Evolutionary conservation across 176 grass and related monocot species (phyloP).

Genomic region (Guadua angustifolia): DNA sequence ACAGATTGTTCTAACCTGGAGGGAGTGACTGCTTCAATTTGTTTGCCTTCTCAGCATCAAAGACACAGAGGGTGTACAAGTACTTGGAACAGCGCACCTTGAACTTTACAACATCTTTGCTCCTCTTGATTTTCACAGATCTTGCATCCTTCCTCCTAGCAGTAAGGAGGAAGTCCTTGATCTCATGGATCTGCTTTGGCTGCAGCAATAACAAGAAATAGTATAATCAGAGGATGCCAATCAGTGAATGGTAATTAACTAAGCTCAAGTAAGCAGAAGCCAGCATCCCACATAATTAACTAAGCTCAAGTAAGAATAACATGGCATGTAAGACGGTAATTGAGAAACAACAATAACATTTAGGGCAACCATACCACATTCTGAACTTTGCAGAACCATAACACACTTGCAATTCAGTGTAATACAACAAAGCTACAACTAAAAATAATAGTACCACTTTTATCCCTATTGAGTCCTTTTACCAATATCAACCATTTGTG

Average conservation of each 20-base stretch:
- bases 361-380: background rate
- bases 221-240: background rate
- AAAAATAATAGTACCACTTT: too few relatives aligned
- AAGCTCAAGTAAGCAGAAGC: background rate
- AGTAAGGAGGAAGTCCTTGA: slow-evolving; percentile 88
- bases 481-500: too few relatives aligned
- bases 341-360: background rate
- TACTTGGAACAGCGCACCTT: slow-evolving; percentile 81
- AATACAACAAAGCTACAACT: background rate
- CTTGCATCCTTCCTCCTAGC: slow-evolving; percentile 77
- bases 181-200: slow-evolving; percentile 84
- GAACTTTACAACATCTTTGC: slow-evolving; percentile 77
- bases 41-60: slow-evolving; percentile 69
- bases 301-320: too few relatives aligned
- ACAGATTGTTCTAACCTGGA: slow-evolving; percentile 46
- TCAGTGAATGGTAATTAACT: background rate
- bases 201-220: slow-evolving; percentile 3
- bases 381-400: background rate
- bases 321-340: background rate
- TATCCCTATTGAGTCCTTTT: too few relatives aligned
- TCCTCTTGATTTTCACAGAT: slow-evolving; percentile 79
- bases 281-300: background rate
- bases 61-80: slow-evolving; percentile 73
- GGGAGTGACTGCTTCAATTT: slow-evolving; percentile 82
- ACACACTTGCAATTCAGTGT: background rate